phyloP scores from a whole-genome alignment of 2,329 filamentous ascomycete genomes.

The Plenodomus tracheiphilus region DNA sequence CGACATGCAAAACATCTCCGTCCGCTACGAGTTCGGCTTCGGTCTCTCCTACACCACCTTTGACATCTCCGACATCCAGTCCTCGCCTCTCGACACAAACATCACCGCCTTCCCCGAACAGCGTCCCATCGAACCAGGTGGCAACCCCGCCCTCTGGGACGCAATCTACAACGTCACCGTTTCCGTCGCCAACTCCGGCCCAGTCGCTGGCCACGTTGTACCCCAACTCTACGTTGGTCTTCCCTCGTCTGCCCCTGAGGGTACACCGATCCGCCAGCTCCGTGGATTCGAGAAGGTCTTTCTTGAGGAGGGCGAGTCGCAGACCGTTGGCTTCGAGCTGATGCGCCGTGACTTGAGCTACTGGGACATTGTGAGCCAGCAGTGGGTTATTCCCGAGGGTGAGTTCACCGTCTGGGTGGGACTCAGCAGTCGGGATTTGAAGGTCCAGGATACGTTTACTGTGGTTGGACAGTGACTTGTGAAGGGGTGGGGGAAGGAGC shows the following conservation, averaged over 20 bases:
- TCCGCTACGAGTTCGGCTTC: conserved; percentile 79
- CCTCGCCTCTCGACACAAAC: conserved; percentile 57
- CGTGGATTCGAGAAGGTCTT: conserved; percentile 57
- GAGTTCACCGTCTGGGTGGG: conserved; percentile 34
- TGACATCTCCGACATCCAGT: conserved; percentile 65
- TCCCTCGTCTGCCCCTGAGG: conserved; percentile 60
- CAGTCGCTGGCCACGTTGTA: conserved; percentile 54
- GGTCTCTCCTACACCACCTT: conserved; percentile 79
- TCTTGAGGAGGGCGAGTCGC: conserved; percentile 60
- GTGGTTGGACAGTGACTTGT: conserved; percentile 12
- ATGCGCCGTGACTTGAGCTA: conserved; percentile 82
- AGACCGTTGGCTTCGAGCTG: conserved; percentile 68
- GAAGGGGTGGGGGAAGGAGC: not conserved
- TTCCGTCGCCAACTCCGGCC: conserved; percentile 71
- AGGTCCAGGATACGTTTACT: conserved; percentile 21
- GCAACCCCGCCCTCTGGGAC: conserved; percentile 63
- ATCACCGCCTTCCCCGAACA: conserved; percentile 61
- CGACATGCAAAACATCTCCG: conserved; percentile 65
- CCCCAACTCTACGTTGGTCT: conserved; percentile 62
- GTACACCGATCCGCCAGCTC: conserved; percentile 53
- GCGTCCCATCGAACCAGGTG: conserved; percentile 48
- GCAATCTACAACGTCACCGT: conserved; percentile 68
- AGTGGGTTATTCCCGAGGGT: conserved; percentile 69
- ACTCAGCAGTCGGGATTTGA: conserved; percentile 32
- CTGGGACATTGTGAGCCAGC: conserved; percentile 76